A percentile compares a stretch with the other conserved stretches of the same genome.
These are phyloP conservation scores for Aspergillus melleus DNA, from an alignment of 2,329 filamentous ascomycete species.

Conservation along the genomic window DNA sequence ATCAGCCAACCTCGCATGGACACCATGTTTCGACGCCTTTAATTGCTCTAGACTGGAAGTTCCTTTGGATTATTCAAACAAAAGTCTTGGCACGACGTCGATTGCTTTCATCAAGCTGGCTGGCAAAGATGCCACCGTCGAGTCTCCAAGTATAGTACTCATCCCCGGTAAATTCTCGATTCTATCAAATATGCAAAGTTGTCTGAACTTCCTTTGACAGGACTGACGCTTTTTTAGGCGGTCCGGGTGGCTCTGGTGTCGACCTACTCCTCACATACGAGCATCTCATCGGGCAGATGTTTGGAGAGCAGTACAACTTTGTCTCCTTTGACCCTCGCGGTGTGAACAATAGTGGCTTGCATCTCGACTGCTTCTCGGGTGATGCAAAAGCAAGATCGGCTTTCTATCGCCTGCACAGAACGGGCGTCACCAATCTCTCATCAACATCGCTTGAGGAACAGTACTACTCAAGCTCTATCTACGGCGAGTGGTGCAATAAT, in stretches of 20 bases:
- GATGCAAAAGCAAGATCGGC: constrained; percentile 17
- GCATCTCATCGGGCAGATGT: constrained; percentile 28
- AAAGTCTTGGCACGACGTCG: constrained; percentile 13
- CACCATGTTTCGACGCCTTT: background rate
- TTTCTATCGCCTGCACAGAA: constrained; percentile 24
- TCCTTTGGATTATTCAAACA: background rate
- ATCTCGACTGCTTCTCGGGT: constrained; percentile 26
- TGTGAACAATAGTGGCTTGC: constrained; percentile 36
- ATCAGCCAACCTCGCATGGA: background rate
- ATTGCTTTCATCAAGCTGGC: constrained; percentile 20
- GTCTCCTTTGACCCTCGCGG: constrained; percentile 47
- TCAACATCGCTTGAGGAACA: constrained; percentile 31
- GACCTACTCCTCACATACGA: constrained; percentile 28
- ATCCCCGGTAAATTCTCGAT: background rate
- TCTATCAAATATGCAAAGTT: background rate
- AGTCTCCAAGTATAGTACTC: constrained; percentile 18
- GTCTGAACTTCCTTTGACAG: background rate
- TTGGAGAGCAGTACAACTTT: constrained; percentile 44
- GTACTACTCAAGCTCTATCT: constrained; percentile 23
- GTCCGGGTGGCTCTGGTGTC: constrained; percentile 10
- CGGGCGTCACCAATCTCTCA: constrained; percentile 22
- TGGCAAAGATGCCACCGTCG: constrained; percentile 16
- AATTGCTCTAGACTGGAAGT: background rate
- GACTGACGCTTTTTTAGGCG: background rate
- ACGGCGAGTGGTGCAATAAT: constrained; percentile 21